Evolutionary conservation across 2,329 filamentous ascomycete genomes (phyloP).

Genomic region (Colletotrichum brevisporum): DNA sequence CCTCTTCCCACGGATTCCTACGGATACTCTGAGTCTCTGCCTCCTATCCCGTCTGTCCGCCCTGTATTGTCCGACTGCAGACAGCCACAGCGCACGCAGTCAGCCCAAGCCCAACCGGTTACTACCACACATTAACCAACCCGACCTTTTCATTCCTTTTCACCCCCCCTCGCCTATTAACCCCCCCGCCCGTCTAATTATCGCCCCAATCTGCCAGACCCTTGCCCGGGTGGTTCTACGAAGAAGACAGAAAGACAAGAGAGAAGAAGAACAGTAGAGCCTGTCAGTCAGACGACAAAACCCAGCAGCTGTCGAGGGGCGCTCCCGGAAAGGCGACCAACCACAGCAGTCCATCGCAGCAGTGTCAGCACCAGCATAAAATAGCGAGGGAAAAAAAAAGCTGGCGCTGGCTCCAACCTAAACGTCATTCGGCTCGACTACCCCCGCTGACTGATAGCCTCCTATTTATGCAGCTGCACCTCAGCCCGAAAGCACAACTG

Average conservation of each 20-base stretch:
- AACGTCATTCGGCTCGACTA: conserved; percentile 45
- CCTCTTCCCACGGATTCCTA: no score
- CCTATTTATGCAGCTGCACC: conserved; percentile 50
- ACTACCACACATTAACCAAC: no score
- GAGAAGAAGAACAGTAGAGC: no score
- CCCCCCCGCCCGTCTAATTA: conserved; percentile 2
- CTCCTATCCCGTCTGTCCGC: no score
- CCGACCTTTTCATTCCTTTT: conserved; percentile 10
- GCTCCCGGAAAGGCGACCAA: conserved; percentile 21
- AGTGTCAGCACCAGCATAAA: conserved; percentile 32
- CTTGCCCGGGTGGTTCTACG: conserved; percentile 23
- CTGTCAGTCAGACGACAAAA: conserved; percentile 22
- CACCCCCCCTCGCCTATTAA: not conserved
- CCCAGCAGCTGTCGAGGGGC: conserved; percentile 12
- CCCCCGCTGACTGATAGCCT: conserved; percentile 41
- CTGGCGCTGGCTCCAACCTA: conserved; percentile 35
- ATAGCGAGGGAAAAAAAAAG: conserved; percentile 14
- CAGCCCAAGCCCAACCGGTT: not conserved
- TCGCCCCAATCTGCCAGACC: conserved; percentile 17
- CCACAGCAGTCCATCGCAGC: conserved; percentile 30
- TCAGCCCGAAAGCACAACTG: conserved; percentile 50
- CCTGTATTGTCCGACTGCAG: not conserved
- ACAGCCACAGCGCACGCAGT: conserved; percentile 14
- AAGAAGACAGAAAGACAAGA: conserved; percentile 3
- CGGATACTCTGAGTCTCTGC: no score